Percentiles rank a stretch among this genome's conserved stretches.
These are phyloP conservation scores for Tricholoma bakamatsutake DNA, from an alignment of 768 basidiomycete species.

Conservation along the genomic window DNA sequence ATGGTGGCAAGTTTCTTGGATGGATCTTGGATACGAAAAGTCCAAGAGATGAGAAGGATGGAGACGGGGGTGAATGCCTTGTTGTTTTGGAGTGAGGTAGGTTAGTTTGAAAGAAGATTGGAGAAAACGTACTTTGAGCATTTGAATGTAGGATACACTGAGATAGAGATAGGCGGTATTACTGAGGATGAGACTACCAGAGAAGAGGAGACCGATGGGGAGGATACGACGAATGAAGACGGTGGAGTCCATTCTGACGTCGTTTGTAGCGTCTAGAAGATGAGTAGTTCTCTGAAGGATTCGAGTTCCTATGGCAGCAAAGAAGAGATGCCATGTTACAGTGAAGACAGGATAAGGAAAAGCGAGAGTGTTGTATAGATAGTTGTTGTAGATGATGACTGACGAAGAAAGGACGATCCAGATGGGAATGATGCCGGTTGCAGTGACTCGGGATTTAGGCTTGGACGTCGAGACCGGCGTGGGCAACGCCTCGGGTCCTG, in stretches of 20 bases:
- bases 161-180: slow-evolving; percentile 93
- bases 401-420: slow-evolving; percentile 89
- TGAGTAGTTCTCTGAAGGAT: slow-evolving; percentile 76
- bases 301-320: slow-evolving; percentile 80
- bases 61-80: slow-evolving; percentile 90
- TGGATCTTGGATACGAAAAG: slow-evolving; percentile 83
- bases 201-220: slow-evolving; percentile 92
- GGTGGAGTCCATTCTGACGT: slow-evolving; percentile 73
- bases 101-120: background rate
- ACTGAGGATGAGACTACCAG: slow-evolving; percentile 81
- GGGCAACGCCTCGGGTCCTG: slow-evolving; percentile 36
- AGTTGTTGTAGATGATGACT: slow-evolving; percentile 97
- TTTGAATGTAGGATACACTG: slow-evolving; percentile 92
- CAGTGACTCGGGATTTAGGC: slow-evolving; percentile 47
- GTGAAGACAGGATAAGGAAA: slow-evolving; percentile 93
- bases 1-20: slow-evolving; percentile 76
- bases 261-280: slow-evolving; percentile 73
- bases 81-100: background rate
- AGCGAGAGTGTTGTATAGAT: slow-evolving; percentile 72
- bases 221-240: slow-evolving; percentile 83
- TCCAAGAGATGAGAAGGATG: slow-evolving; percentile 90
- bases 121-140: slow-evolving; percentile 67
- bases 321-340: slow-evolving; percentile 82
- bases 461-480: slow-evolving; percentile 44
- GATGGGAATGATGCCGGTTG: slow-evolving; percentile 74